Evolutionary conservation across 306 rosid species (phyloP).

Genomic region (Quercus robur): DNA sequence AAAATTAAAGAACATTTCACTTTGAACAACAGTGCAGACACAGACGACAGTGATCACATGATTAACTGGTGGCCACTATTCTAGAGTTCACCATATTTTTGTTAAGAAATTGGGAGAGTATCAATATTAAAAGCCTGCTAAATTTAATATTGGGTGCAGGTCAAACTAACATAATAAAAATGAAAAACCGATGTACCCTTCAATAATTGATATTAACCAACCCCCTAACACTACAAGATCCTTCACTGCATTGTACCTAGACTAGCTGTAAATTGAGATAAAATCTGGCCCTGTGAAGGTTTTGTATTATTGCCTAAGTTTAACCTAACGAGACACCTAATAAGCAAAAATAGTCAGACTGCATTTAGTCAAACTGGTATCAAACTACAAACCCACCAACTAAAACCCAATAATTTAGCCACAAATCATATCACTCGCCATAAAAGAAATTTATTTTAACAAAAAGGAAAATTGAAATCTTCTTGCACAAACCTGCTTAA

Average conservation of each 20-base stretch:
- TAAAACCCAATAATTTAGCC: constrained; percentile 7
- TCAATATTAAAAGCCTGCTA: background rate
- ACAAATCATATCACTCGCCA: background rate
- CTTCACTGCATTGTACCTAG: background rate
- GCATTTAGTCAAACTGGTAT: background rate
- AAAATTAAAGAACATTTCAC: background rate
- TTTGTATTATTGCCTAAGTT: background rate
- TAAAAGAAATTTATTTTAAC: background rate
- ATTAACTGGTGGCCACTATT: background rate
- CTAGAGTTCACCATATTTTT: background rate
- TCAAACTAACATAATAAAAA: background rate
- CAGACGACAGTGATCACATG: background rate
- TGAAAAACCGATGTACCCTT: background rate
- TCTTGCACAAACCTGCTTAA: constrained; percentile 70
- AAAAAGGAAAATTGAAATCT: constrained; percentile 3
- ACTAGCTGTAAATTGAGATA: background rate
- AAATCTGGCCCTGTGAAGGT: background rate
- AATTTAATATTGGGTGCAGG: background rate
- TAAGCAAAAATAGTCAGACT: constrained; percentile 4
- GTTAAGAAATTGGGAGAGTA: too few relatives aligned
- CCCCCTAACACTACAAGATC: background rate
- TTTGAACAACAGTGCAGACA: background rate
- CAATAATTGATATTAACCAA: background rate
- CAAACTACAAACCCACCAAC: background rate
- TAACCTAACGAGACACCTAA: background rate